Base-by-base conservation (phyloP, 768 basidiomycete genomes). In the Pluteus cervinus region DNA sequence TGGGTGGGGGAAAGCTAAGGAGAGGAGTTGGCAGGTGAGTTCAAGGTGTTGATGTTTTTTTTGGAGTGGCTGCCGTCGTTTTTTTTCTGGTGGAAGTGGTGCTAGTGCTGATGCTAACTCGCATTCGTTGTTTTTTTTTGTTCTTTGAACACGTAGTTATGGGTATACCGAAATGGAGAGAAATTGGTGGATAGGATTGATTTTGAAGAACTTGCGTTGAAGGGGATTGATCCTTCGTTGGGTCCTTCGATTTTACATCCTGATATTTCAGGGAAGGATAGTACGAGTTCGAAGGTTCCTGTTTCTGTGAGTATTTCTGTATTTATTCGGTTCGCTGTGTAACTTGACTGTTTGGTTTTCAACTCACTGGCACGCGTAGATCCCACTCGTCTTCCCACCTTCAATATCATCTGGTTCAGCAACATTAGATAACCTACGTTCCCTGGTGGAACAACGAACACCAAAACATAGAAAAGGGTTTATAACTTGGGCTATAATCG, bases 191-290 rank as follows among this genome's bases (percentile, higher is more conserved):
- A 87, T 56, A 66, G 73, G 15, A 65, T 87, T 43, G 87, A 87
- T 35, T 88, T 87, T 46, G 87, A 89, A 56, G 86, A 90, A 55
- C 66, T 82, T 24, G 79, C 78, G 6, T 64, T 90, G 48, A 84
- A 84, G 55, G 69, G 73, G 22, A 60, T 90, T 22, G 81, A 88
- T 49, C 77, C 83, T 12, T 75, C 81, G 7, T 49, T 81, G 32
- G 82, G 77, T 0, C 83, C 83, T n/a, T 55, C 63, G 1, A 40
- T 75, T 9, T 46, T 55, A 21, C 45, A 58, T 25, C 52, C 51
- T 33, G 42, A 21, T 15, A 33, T 40, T n/a, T 42, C 40, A 12
- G 46, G 39, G 24, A 55, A 43, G 24, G 43, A 35, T 36, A 40
- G 43, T 11, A 41, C 33, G 28, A 41, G 52, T 18, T 32, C 40